Percentiles rank a stretch among this genome's conserved stretches.
These are phyloP conservation scores for Ziziphus jujuba DNA, from an alignment of 306 rosid species.

Conservation along the genomic window DNA sequence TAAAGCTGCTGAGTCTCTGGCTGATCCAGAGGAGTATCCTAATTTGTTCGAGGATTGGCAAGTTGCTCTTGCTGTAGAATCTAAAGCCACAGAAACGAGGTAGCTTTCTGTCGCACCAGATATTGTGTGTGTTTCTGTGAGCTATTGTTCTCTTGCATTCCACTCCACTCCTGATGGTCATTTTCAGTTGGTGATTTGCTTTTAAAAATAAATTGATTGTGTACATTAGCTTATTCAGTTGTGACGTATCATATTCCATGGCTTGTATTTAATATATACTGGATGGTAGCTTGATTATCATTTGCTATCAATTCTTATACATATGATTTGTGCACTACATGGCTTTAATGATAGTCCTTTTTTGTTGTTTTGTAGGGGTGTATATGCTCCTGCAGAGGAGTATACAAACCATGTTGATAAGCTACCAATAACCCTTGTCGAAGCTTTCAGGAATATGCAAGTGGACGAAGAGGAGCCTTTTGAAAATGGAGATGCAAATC, in stretches of 20 bases:
- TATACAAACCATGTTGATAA: constrained; percentile 59
- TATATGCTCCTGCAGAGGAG: constrained; percentile 67
- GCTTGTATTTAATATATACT: not conserved
- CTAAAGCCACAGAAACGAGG: constrained; percentile 72
- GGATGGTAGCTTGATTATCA: not conserved
- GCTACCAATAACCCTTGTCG: constrained; percentile 75
- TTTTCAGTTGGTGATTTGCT: not conserved
- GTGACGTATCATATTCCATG: not conserved
- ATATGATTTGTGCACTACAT: constrained; percentile 16
- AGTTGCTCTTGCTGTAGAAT: constrained; percentile 91
- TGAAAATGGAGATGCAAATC: constrained; percentile 78
- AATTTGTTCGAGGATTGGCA: constrained; percentile 97
- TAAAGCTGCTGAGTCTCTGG: constrained; percentile 95
- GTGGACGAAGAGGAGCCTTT: constrained; percentile 63
- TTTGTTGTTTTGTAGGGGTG: constrained; percentile 54
- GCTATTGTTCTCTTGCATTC: not conserved
- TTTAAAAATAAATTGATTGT: not conserved
- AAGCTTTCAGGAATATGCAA: constrained; percentile 82
- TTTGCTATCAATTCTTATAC: not conserved
- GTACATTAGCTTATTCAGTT: not conserved
- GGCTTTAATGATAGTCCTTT: constrained; percentile 24
- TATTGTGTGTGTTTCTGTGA: not conserved
- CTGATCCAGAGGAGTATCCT: constrained; percentile 97
- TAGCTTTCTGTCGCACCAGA: constrained; percentile 16
- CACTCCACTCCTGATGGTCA: not conserved